phyloP scores from a whole-genome alignment of 305 asterid genomes.

The Euphrasia arctica region DNA sequence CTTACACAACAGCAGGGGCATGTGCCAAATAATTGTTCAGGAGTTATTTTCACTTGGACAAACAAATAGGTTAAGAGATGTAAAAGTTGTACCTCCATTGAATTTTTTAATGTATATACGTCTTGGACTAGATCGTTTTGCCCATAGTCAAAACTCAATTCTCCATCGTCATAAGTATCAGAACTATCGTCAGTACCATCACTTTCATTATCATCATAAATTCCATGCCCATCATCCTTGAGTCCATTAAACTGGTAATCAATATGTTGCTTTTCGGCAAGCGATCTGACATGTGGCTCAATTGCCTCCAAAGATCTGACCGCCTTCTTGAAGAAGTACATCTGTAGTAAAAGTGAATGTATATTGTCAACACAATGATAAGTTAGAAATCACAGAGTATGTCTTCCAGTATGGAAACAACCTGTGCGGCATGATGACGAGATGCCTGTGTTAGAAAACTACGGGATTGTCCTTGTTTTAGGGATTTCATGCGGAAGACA shows the following conservation, averaged over 20 bases:
- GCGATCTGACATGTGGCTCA: slow-evolving; percentile 87
- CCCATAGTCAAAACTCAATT: slow-evolving; percentile 69
- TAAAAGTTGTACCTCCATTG: slow-evolving; percentile 65
- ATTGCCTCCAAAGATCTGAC: slow-evolving; percentile 75
- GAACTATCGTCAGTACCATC: slow-evolving; percentile 47
- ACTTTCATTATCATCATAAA: slow-evolving; percentile 40
- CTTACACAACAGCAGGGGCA: too few species aligned
- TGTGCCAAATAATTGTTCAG: too few species aligned
- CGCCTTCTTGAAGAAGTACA: slow-evolving; percentile 78
- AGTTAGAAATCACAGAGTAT: not conserved
- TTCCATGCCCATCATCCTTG: slow-evolving; percentile 50
- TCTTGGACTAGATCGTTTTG: slow-evolving; percentile 44
- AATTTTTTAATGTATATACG: slow-evolving; percentile 40
- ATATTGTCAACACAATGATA: slow-evolving; percentile 25
- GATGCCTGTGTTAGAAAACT: slow-evolving; percentile 96
- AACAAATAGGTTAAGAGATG: too few species aligned
- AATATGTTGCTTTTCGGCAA: slow-evolving; percentile 81
- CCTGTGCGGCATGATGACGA: slow-evolving; percentile 96
- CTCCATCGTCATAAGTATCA: slow-evolving; percentile 53
- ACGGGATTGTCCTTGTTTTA: slow-evolving; percentile 94
- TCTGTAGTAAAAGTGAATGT: slow-evolving; percentile 44
- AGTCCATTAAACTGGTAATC: slow-evolving; percentile 87
- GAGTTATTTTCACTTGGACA: too few species aligned
- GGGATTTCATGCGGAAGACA: slow-evolving; percentile 91
- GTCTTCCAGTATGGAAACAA: slow-evolving; percentile 24